Base-by-base conservation (phyloP, 2,329 filamentous ascomycete genomes). In the Chaetomium olivaceum region DNA sequence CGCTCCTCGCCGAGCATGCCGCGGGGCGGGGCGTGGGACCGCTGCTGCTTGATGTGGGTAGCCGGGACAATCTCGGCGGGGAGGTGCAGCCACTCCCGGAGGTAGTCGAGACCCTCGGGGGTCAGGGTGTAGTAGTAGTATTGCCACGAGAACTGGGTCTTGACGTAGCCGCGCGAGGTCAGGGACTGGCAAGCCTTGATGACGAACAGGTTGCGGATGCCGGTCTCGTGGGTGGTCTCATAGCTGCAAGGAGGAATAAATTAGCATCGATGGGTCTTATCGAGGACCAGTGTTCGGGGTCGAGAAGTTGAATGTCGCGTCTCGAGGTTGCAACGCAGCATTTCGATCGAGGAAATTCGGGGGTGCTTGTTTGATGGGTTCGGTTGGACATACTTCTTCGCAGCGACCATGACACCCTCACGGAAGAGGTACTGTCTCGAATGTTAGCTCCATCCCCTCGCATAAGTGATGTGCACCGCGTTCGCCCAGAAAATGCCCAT, bases 1-100 rank as follows among this genome's bases (percentile, higher is more conserved):
- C 89, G 87, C 72, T 86, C 83, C 80, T 96, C 93, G 77, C 93
- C 92, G 85, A 98, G 89, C 95, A 99, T 98, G 80, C 95, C 95
- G 79, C 95, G 93, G 79, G 95, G 94, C 82, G 94, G 94, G 85
- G 93, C 93, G 84, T 97, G 93, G 77, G 92, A 95, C 83, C 95
- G 92, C 88, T 97, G 93, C 87, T 97, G 93, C 92, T 99, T 99
- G 87, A 99, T 98, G 91, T 99, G 95, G 78, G 95, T 99, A 78
- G 96, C 93, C 76, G 95, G 95, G 75, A 99, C 95, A 80, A 99
- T 97, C 89, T 99, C 95, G 80, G 95, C 93, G 78, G 95, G 95
- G 77, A 99, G 91, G 86, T 99, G 95, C 77, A 99, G 93, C 95
- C 95, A 99, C 88, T 99, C 95, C 81, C 95, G 94, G 82, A 99